These are phyloP conservation scores for Elsinoe perseae DNA, from an alignment of 2,329 filamentous ascomycete genomes.

Conservation along the genomic window DNA sequence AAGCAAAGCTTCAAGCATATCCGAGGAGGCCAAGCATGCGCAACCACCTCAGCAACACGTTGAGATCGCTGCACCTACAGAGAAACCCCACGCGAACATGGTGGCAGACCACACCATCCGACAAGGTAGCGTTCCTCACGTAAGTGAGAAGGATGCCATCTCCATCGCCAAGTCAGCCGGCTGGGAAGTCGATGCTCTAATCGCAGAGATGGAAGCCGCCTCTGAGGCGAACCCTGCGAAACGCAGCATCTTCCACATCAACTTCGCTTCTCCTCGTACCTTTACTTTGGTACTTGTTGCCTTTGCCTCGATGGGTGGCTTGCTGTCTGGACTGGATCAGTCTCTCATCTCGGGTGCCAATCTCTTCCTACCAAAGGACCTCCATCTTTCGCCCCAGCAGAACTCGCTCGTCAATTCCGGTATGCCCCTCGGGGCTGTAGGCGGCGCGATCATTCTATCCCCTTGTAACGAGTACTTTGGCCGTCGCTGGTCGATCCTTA, in stretches of 20 bases:
- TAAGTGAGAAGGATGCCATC: constrained; percentile 27
- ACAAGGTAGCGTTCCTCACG: constrained; percentile 24
- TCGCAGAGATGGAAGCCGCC: constrained; percentile 36
- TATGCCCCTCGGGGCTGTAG: constrained; percentile 65
- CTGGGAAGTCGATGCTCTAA: constrained; percentile 40
- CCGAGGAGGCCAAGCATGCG: background rate
- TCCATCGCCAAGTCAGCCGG: constrained; percentile 28
- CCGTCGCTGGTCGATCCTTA: constrained; percentile 60
- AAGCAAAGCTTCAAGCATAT: background rate
- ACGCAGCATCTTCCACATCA: constrained; percentile 44
- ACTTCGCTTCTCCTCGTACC: constrained; percentile 54
- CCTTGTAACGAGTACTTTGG: constrained; percentile 56
- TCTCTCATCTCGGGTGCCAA: constrained; percentile 65
- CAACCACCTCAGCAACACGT: background rate
- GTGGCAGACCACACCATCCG: constrained; percentile 27
- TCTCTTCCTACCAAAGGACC: constrained; percentile 54
- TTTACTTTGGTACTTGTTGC: constrained; percentile 63
- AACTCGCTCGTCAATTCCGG: constrained; percentile 61
- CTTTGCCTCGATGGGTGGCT: constrained; percentile 67
- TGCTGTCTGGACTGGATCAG: constrained; percentile 65
- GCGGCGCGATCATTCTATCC: constrained; percentile 58
- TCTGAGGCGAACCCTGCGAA: constrained; percentile 29
- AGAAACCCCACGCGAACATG: constrained; percentile 15
- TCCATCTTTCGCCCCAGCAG: constrained; percentile 48
- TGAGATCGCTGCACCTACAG: background rate